Conservation (phyloP, 306 rosid genomes). For the Canavalia gladiata region DNA sequence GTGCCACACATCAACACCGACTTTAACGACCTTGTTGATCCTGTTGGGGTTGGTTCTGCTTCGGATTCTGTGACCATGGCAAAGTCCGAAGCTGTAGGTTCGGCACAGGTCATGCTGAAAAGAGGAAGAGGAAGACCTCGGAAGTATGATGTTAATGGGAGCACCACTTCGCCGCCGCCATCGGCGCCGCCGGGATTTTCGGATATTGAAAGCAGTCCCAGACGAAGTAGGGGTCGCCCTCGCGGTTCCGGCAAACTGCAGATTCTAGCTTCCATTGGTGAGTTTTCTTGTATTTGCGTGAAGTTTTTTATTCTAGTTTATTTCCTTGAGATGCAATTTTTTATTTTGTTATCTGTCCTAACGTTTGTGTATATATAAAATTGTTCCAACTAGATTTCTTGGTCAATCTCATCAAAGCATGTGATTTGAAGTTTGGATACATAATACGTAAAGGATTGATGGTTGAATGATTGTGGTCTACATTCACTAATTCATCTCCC, state of each 20-base stretch:
- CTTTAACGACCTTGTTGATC: background rate
- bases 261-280: constrained; percentile 61
- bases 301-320: background rate
- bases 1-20: background rate
- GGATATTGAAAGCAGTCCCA: background rate
- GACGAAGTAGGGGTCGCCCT: constrained; percentile 65
- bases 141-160: constrained; percentile 26
- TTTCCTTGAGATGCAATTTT: no score
- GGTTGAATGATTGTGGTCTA: no score
- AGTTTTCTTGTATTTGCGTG: constrained; percentile 20
- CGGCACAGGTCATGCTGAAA: constrained; percentile 13
- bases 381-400: no score
- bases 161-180: background rate
- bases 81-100: constrained; percentile 13
- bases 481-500: no score
- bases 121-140: constrained; percentile 66
- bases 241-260: constrained; percentile 67
- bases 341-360: no score
- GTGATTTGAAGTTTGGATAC: no score
- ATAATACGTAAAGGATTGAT: no score
- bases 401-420: no score
- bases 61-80: background rate
- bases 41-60: constrained; percentile 2
- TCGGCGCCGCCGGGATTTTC: constrained; percentile 12
- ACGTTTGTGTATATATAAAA: no score